Evolutionary conservation across 345 rosid species (phyloP).

Genomic region (Syzygium aromaticum): DNA sequence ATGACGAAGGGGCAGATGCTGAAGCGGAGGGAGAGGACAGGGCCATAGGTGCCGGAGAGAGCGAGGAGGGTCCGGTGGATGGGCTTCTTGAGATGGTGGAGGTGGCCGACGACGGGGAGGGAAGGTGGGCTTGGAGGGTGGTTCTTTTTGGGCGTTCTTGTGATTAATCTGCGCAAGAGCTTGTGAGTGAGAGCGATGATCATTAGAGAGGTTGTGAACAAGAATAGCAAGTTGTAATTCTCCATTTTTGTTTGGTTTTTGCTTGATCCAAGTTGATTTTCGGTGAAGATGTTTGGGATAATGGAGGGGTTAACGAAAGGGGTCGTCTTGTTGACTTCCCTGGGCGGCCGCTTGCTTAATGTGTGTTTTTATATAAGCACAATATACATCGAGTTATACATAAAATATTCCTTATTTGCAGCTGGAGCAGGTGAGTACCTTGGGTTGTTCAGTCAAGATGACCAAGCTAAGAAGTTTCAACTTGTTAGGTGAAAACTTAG

Average conservation of each 20-base stretch:
- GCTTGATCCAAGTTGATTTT: neutral
- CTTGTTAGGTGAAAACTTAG: neutral
- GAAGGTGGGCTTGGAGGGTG: slow-evolving; percentile 42
- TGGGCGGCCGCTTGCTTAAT: neutral
- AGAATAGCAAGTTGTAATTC: neutral
- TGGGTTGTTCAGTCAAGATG: neutral
- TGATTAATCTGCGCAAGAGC: neutral
- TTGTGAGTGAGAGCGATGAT: neutral
- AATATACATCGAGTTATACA: neutral
- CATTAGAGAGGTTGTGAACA: neutral
- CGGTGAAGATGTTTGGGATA: neutral
- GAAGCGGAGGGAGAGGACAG: slow-evolving; percentile 22
- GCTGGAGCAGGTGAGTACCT: neutral
- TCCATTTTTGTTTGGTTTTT: neutral
- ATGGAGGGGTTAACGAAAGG: neutral
- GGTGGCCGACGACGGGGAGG: slow-evolving; percentile 49
- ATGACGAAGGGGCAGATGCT: slow-evolving; percentile 22
- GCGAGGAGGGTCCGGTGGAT: slow-evolving; percentile 17
- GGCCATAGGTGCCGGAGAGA: slow-evolving; percentile 30
- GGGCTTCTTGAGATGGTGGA: slow-evolving; percentile 37
- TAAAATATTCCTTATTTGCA: neutral
- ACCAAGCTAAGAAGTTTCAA: neutral
- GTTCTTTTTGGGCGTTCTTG: slow-evolving; percentile 6
- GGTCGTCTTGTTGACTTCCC: neutral
- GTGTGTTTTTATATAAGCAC: neutral